Conservation (phyloP, 371 early-diverging fungal genomes). For the Mucor indicus region DNA sequence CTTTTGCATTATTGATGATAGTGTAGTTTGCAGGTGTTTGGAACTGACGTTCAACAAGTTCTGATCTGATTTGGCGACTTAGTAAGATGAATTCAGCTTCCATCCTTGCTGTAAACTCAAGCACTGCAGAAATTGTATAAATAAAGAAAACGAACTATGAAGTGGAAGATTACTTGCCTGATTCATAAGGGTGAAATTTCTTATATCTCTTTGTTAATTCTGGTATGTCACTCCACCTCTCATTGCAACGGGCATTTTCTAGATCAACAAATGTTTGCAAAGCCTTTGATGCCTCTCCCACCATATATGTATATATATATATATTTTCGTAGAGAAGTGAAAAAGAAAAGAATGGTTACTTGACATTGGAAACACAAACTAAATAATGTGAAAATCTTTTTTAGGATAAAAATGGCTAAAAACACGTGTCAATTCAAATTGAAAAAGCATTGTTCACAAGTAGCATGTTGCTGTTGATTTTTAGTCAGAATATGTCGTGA, state of each 20-base stretch:
- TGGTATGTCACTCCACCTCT: constrained; percentile 53
- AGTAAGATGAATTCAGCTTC: constrained; percentile 18
- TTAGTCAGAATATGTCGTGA: no score
- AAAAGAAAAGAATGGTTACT: no score
- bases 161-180: constrained; percentile 37
- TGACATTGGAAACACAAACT: no score
- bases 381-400: no score
- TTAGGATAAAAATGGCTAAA: no score
- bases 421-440: no score
- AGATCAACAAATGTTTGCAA: constrained; percentile 43
- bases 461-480: no score
- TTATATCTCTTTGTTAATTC: constrained; percentile 63
- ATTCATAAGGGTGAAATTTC: constrained; percentile 61
- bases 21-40: background rate
- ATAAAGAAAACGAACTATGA: background rate
- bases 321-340: no score
- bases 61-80: constrained; percentile 2
- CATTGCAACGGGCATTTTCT: constrained; percentile 57
- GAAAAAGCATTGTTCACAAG: no score
- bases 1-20: background rate
- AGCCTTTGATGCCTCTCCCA: background rate
- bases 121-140: constrained; percentile 1
- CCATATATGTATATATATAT: no score
- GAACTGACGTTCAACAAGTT: background rate
- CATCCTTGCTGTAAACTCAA: constrained; percentile 19